Conservation (phyloP, 2,329 filamentous ascomycete species). For the Aureobasidium sp. region DNA sequence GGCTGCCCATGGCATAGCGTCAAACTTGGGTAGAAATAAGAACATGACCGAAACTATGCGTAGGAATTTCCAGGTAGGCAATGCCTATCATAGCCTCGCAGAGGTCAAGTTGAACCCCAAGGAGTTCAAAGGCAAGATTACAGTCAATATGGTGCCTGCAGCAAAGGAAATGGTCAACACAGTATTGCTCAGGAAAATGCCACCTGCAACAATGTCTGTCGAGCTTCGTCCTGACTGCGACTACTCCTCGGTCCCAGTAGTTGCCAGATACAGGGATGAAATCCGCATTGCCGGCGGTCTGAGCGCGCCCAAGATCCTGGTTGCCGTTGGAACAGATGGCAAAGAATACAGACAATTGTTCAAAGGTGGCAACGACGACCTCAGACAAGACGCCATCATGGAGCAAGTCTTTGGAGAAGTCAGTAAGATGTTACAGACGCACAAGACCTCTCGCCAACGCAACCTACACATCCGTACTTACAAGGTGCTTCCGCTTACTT, state of each 20-base stretch:
- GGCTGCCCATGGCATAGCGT: constrained; percentile 64
- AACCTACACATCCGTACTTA: constrained; percentile 90
- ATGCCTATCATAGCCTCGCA: constrained; percentile 58
- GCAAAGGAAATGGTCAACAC: background rate
- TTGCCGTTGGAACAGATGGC: constrained; percentile 71
- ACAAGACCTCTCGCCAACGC: constrained; percentile 79
- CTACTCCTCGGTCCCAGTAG: constrained; percentile 70
- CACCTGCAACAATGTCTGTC: constrained; percentile 84
- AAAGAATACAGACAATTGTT: constrained; percentile 78
- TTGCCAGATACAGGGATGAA: constrained; percentile 62
- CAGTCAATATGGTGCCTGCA: constrained; percentile 52
- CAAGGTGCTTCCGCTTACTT: constrained; percentile 86
- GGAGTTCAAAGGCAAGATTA: constrained; percentile 36
- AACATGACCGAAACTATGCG: constrained; percentile 55
- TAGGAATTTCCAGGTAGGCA: constrained; percentile 66
- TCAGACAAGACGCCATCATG: constrained; percentile 97
- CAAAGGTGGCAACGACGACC: constrained; percentile 91
- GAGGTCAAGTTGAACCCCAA: constrained; percentile 43
- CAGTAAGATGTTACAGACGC: constrained; percentile 77
- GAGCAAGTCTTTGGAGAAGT: constrained; percentile 98
- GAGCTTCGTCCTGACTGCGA: constrained; percentile 64
- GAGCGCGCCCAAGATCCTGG: constrained; percentile 90
- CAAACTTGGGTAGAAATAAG: constrained; percentile 50
- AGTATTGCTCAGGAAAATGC: constrained; percentile 44
- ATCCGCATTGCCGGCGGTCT: constrained; percentile 86